phyloP scores from a whole-genome alignment of 1,284 basidiomycete genomes.

The Apiotrichum porosum region DNA sequence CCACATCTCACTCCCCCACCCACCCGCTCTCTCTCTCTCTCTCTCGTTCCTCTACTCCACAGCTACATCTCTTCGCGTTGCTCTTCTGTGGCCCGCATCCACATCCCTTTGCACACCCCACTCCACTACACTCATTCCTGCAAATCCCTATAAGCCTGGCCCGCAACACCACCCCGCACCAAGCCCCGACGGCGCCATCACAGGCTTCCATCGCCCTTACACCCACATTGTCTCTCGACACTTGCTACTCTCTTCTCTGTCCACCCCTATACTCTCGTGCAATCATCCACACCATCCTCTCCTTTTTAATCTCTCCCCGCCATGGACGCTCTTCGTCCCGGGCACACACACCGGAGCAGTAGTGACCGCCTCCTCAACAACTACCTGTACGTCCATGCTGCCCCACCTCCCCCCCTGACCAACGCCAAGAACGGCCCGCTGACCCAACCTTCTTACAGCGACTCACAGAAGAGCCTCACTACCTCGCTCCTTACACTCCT shows the following conservation, averaged over 20 bases:
- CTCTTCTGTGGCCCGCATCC: no score
- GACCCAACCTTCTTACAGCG: conserved; percentile 24
- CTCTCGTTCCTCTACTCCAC: no score
- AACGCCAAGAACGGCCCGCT: conserved; percentile 1
- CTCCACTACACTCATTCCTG: no score
- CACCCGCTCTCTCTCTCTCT: no score
- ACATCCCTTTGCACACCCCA: no score
- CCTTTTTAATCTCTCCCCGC: conserved; percentile 1
- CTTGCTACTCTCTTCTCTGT: background rate
- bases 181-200: no score
- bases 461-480: conserved; percentile 45
- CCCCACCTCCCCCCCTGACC: background rate
- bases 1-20: no score
- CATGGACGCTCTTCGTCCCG: conserved; percentile 43
- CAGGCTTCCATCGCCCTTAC: background rate
- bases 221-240: background rate
- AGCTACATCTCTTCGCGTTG: no score
- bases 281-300: background rate
- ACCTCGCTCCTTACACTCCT: conserved; percentile 46
- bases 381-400: conserved; percentile 46
- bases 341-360: conserved; percentile 46
- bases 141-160: no score
- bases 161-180: no score
- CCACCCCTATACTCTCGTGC: background rate
- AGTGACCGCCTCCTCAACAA: conserved; percentile 47